Evolutionary conservation across 345 rosid species (phyloP), one percentile per base, ranked within the genome.

Genomic region (Brassica nigra): DNA sequence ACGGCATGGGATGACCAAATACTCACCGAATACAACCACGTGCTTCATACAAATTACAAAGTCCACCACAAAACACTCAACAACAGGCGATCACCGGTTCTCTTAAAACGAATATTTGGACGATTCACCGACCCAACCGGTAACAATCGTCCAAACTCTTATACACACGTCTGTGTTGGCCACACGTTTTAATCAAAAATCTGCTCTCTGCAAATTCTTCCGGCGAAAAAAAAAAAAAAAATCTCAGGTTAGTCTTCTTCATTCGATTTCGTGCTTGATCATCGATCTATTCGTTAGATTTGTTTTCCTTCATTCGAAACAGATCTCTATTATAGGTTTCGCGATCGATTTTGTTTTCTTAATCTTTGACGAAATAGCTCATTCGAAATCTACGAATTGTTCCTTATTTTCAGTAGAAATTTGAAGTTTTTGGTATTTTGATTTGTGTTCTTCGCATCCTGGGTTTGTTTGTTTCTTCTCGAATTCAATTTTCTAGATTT

Each of bases 151-250:
- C n/a, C 14, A 79, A 58, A 39, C 55, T 78, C 69, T 0, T 29
- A 54, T 14, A 20, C 57, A 20, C 57, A 67, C 70, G 70, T 79
- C 75, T 79, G 82, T 79, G 82, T 62, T 74, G 28, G 52, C 82
- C 82, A 79, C 82, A 68, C 78, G 78, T 74, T 78, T 72, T 42
- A 52, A 18, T 72, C 81, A 8, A 8, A 8, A 78, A 39, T 29
- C 61, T 6, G 7, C 77, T 44, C 77, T 58, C 63, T 58, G 63
- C 63, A 59, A 58, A 30, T 20, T 12, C 63, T 47, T 1, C 82
- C 70, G 78, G 78, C 70, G 18, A 30, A 52, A 8, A 49, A 74
- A 64, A n/a, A 74, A 67, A 64, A 74, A 66, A 55, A 80, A 4
- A 37, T 62, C 66, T 80, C 82, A 62, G 78, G 82, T 42, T 79